Evolutionary conservation across 495 filamentous ascomycete species (phyloP).

Genomic region (Neurospora sp.): DNA sequence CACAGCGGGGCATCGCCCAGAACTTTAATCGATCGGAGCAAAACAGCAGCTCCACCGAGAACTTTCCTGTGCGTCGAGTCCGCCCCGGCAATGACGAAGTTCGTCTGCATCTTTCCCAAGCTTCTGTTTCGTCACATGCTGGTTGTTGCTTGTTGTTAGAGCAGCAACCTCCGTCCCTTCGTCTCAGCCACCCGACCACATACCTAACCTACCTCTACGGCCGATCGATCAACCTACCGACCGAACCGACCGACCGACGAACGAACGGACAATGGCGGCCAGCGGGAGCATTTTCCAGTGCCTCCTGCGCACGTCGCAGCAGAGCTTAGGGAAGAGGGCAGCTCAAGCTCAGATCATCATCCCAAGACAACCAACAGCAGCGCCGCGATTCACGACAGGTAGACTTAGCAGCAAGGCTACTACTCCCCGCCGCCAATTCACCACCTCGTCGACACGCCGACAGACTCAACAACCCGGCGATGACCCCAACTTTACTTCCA

Average conservation of each 20-base stretch:
- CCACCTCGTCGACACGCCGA: conserved; percentile 10
- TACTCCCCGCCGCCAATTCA: conserved; percentile 21
- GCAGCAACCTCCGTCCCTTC: neutral
- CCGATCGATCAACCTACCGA: neutral
- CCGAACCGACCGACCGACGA: neutral
- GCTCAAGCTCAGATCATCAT: neutral
- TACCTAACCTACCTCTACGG: neutral
- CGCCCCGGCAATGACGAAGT: neutral
- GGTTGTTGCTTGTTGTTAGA: neutral
- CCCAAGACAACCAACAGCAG: neutral
- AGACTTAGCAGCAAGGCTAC: neutral
- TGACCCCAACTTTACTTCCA: conserved; percentile 61
- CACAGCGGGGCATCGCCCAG: conserved; percentile 3
- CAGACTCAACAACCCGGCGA: conserved; percentile 41
- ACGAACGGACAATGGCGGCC: neutral
- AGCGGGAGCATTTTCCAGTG: neutral
- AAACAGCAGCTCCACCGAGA: neutral
- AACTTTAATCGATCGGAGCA: conserved; percentile 14
- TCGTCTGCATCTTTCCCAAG: neutral
- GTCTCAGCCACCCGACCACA: neutral
- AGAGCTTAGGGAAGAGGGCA: neutral
- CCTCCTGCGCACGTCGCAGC: neutral
- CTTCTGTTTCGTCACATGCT: neutral
- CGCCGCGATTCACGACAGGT: neutral
- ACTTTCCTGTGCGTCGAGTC: neutral